phyloP scores from a whole-genome alignment of 2,329 filamentous ascomycete genomes.

The Rosellinia necatrix region DNA sequence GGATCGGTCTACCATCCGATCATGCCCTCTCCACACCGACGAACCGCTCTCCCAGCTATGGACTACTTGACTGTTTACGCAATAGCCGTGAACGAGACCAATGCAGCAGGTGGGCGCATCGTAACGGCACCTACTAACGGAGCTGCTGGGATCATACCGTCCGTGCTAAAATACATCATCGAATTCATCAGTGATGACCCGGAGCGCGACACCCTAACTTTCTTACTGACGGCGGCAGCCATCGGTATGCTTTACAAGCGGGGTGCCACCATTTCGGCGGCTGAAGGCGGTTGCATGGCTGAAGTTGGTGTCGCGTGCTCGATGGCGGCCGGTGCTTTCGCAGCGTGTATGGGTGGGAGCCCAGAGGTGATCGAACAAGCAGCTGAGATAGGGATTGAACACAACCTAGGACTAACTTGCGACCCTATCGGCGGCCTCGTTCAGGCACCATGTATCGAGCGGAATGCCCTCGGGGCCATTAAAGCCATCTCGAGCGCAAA shows the following conservation, averaged over 20 bases:
- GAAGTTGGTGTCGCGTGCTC: constrained; percentile 57
- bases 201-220: constrained; percentile 54
- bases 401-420: constrained; percentile 56
- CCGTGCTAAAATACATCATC: constrained; percentile 55
- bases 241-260: constrained; percentile 60
- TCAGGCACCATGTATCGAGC: constrained; percentile 57
- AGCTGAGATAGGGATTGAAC: constrained; percentile 57
- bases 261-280: constrained; percentile 56
- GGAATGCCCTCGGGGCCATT: constrained; percentile 55
- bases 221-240: constrained; percentile 53
- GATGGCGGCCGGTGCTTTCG: constrained; percentile 57
- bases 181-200: constrained; percentile 57
- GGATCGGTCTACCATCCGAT: constrained; percentile 53
- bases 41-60: constrained; percentile 55
- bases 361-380: constrained; percentile 57
- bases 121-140: constrained; percentile 58
- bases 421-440: constrained; percentile 56
- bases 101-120: constrained; percentile 55
- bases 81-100: constrained; percentile 59
- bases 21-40: constrained; percentile 49
- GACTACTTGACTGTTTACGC: constrained; percentile 56
- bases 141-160: constrained; percentile 55
- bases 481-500: constrained; percentile 58
- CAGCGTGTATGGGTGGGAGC: constrained; percentile 56
- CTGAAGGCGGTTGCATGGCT: constrained; percentile 59